These are phyloP conservation scores for Xerocomus minutiporus DNA, from an alignment of 1,284 basidiomycete species.

Conservation along the genomic window DNA sequence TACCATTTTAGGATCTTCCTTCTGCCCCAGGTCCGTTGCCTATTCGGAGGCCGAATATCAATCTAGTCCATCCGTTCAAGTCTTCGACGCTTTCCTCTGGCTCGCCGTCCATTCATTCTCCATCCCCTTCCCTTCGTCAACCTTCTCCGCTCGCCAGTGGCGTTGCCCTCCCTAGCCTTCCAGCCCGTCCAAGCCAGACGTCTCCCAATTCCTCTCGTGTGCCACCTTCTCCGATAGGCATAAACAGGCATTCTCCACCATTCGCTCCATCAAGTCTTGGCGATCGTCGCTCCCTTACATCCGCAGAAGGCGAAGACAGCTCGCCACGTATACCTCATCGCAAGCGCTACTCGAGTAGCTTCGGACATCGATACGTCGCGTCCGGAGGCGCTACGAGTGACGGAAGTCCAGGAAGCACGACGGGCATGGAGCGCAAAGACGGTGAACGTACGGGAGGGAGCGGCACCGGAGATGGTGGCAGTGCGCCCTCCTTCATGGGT, in stretches of 20 bases:
- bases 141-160: slow-evolving; percentile 39
- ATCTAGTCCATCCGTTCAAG: slow-evolving; percentile 62
- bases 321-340: slow-evolving; percentile 34
- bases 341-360: slow-evolving; percentile 65
- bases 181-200: slow-evolving; percentile 34
- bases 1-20: slow-evolving; percentile 26
- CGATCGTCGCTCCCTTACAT: slow-evolving; percentile 38
- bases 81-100: slow-evolving; percentile 59
- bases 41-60: slow-evolving; percentile 51
- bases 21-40: slow-evolving; percentile 45
- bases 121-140: slow-evolving; percentile 45
- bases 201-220: slow-evolving; percentile 42
- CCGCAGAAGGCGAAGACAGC: slow-evolving; percentile 31
- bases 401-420: slow-evolving; percentile 33
- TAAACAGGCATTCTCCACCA: slow-evolving; percentile 42
- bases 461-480: slow-evolving; percentile 6
- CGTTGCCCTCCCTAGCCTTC: slow-evolving; percentile 24
- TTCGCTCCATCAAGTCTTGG: slow-evolving; percentile 47
- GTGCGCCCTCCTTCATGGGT: slow-evolving; percentile 40
- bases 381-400: slow-evolving; percentile 40
- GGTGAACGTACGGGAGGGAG: slow-evolving; percentile 13
- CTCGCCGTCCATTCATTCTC: slow-evolving; percentile 46
- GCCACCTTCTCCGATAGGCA: slow-evolving; percentile 42
- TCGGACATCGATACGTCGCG: slow-evolving; percentile 59
- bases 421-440: slow-evolving; percentile 25